Evolutionary conservation across 768 basidiomycete genomes (phyloP).

Genomic region (Hygrocybe punicea): DNA sequence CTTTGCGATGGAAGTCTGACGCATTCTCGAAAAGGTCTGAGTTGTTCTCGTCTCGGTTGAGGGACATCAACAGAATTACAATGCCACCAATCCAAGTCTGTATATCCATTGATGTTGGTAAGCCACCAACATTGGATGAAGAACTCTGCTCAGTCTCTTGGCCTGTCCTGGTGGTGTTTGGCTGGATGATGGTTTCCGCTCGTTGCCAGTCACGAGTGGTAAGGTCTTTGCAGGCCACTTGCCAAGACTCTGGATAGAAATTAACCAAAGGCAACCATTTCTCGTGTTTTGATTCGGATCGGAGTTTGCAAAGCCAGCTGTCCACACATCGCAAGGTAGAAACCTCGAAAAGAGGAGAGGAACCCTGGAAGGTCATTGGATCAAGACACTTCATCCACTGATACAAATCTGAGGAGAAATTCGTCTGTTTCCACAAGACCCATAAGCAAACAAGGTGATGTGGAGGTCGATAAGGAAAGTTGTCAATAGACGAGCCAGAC

Average conservation of each 20-base stretch:
- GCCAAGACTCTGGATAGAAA: not conserved
- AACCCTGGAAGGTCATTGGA: not conserved
- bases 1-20: not conserved
- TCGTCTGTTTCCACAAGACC: not conserved
- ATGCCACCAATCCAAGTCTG: not conserved
- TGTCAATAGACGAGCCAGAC: not conserved
- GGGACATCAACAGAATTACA: not conserved
- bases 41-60: not conserved
- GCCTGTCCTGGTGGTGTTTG: not conserved
- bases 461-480: not conserved
- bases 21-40: not conserved
- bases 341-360: not conserved
- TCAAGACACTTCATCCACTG: not conserved
- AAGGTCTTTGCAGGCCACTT: not conserved
- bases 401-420: too few species aligned
- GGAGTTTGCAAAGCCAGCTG: not conserved
- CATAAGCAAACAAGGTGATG: not conserved
- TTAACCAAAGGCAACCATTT: not conserved
- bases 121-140: not conserved
- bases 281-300: not conserved
- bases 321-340: not conserved
- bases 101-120: not conserved
- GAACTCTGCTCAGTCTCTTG: too few species aligned
- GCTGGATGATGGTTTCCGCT: not conserved
- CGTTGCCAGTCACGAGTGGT: not conserved